phyloP scores from a whole-genome alignment of 306 rosid species.

The Luffa aegyptiaca region DNA sequence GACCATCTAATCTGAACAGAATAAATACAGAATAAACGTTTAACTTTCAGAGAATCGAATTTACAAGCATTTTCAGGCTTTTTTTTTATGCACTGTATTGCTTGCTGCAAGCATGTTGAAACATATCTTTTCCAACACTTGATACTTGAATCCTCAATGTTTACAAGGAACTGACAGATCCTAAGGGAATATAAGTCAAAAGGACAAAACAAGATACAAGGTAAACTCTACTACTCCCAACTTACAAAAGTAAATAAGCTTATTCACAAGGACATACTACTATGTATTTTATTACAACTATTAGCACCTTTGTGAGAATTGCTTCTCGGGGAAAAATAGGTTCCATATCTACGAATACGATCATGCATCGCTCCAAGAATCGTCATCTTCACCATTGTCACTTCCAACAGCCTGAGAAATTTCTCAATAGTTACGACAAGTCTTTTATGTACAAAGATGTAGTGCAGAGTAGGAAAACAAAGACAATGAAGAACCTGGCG shows the following conservation, averaged over 20 bases:
- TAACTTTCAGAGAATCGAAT: neutral
- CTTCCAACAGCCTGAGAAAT: slow-evolving; percentile 79
- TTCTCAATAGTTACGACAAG: slow-evolving; percentile 4
- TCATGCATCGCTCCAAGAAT: slow-evolving; percentile 80
- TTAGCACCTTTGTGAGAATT: slow-evolving; percentile 3
- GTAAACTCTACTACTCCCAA: neutral
- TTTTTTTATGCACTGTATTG: neutral
- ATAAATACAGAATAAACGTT: neutral
- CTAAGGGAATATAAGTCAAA: neutral
- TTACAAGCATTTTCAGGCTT: neutral
- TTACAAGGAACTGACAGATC: neutral
- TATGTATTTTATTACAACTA: neutral
- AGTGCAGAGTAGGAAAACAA: neutral
- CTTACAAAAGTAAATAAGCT: neutral
- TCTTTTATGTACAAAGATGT: neutral
- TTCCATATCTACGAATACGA: neutral
- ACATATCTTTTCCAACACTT: neutral
- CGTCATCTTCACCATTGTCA: slow-evolving; percentile 76
- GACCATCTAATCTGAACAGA: neutral
- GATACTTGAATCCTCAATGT: neutral
- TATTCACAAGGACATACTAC: neutral
- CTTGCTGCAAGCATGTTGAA: neutral
- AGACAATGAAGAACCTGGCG: slow-evolving; percentile 58
- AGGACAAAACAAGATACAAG: neutral
- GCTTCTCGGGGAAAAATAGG: neutral